phyloP scores from a whole-genome alignment of 805 yeast genomes.

The Candida sanyiensis region DNA sequence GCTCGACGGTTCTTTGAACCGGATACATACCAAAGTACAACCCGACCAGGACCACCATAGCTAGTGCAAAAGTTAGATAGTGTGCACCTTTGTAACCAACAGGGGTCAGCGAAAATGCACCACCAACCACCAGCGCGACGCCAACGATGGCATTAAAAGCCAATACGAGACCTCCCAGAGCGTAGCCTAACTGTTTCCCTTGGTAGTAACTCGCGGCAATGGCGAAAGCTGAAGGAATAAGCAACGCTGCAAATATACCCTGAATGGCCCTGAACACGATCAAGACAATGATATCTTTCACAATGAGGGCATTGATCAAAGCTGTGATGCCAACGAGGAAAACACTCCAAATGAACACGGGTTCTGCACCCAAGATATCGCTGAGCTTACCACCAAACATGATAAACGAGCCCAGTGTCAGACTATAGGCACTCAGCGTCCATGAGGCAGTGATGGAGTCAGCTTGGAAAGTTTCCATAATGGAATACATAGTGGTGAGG shows the following conservation, averaged over 20 bases:
- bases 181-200: constrained; percentile 26
- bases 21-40: constrained; percentile 29
- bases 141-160: constrained; percentile 30
- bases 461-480: constrained; percentile 3
- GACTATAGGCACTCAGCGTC: constrained; percentile 39
- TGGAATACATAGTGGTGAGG: constrained; percentile 6
- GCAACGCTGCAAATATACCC: constrained; percentile 38
- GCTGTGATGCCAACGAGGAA: constrained; percentile 24
- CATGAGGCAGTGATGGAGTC: constrained; percentile 27
- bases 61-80: constrained; percentile 33
- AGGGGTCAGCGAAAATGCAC: constrained; percentile 34
- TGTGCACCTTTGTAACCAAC: constrained; percentile 37
- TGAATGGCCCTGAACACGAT: constrained; percentile 41
- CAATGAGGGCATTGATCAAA: constrained; percentile 33
- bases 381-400: constrained; percentile 37
- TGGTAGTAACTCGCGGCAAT: constrained; percentile 28
- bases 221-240: constrained; percentile 35
- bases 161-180: constrained; percentile 25
- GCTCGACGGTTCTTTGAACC: constrained; percentile 24
- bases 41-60: constrained; percentile 18
- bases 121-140: constrained; percentile 38
- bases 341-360: constrained; percentile 26
- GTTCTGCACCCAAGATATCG: constrained; percentile 37
- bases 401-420: constrained; percentile 41
- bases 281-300: constrained; percentile 29